Conservation (phyloP, 768 basidiomycete genomes). For the Rhodocollybia butyracea region DNA sequence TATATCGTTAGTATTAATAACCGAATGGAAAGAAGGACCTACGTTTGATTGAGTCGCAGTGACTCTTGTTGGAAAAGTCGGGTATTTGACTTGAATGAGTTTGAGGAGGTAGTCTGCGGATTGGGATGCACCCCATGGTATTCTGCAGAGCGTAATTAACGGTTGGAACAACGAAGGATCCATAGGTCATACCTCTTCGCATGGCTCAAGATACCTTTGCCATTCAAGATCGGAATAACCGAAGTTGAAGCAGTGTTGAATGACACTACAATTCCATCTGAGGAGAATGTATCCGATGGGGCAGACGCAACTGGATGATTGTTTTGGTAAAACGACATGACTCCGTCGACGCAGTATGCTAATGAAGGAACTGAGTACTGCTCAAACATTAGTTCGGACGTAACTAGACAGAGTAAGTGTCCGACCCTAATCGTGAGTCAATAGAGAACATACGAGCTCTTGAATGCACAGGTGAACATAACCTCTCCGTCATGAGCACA, state of each 20-base stretch:
- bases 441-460: slow-evolving; percentile 61
- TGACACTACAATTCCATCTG: slow-evolving; percentile 84
- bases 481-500: slow-evolving; percentile 88
- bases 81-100: slow-evolving; percentile 93
- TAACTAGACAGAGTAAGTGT: slow-evolving; percentile 48
- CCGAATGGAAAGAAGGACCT: slow-evolving; percentile 19
- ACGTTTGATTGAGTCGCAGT: slow-evolving; percentile 77
- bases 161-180: background rate
- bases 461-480: slow-evolving; percentile 87
- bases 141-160: slow-evolving; percentile 39
- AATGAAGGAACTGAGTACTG: slow-evolving; percentile 83
- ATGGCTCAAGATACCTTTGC: slow-evolving; percentile 79
- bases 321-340: slow-evolving; percentile 92
- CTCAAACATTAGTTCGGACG: slow-evolving; percentile 96
- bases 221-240: slow-evolving; percentile 81
- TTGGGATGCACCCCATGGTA: slow-evolving; percentile 92
- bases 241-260: slow-evolving; percentile 92
- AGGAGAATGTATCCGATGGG: slow-evolving; percentile 32
- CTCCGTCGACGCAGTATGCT: slow-evolving; percentile 83
- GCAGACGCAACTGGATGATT: slow-evolving; percentile 34
- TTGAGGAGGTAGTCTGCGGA: slow-evolving; percentile 91
- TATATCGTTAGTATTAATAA: background rate
- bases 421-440: background rate
- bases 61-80: slow-evolving; percentile 85
- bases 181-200: slow-evolving; percentile 66